phyloP scores from a whole-genome alignment of 495 filamentous ascomycete genomes.

The Hypomontagnella monticulosa region DNA sequence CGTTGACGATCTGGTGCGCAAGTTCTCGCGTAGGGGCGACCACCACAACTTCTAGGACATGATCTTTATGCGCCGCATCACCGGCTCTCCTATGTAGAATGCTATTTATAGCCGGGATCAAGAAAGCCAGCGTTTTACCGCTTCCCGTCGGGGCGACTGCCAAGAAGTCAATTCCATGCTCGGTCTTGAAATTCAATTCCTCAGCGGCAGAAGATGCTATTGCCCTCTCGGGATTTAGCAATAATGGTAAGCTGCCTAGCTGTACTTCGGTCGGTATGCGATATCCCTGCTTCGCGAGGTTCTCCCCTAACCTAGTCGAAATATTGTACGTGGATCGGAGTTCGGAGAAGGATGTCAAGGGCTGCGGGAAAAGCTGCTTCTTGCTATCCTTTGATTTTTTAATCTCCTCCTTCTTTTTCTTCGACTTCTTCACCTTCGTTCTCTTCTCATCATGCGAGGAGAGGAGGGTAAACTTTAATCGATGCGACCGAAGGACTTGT shows the following conservation, averaged over 20 bases:
- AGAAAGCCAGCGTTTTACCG: conserved; percentile 94
- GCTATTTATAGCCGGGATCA: conserved; percentile 84
- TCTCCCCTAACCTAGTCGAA: conserved; percentile 74
- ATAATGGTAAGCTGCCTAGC: conserved; percentile 80
- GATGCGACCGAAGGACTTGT: conserved; percentile 80
- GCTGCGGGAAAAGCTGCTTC: conserved; percentile 75
- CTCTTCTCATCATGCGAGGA: conserved; percentile 46
- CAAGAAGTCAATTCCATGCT: conserved; percentile 71
- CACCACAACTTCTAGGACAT: conserved; percentile 73
- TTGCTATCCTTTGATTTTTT: conserved; percentile 59
- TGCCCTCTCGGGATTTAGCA: conserved; percentile 65
- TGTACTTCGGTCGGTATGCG: conserved; percentile 92
- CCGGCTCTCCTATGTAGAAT: conserved; percentile 64
- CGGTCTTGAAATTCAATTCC: conserved; percentile 40
- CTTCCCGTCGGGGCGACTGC: conserved; percentile 94
- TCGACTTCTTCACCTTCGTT: conserved; percentile 46
- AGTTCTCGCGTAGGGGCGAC: conserved; percentile 94
- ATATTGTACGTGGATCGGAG: conserved; percentile 75
- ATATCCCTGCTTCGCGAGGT: conserved; percentile 86
- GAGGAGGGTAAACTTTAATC: conserved; percentile 84
- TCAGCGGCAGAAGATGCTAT: conserved; percentile 44
- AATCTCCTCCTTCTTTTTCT: conserved; percentile 50
- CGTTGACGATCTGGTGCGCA: conserved; percentile 90
- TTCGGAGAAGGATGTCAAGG: conserved; percentile 79
- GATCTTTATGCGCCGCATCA: conserved; percentile 49